Evolutionary conservation across 306 rosid genomes (phyloP), one percentile per base, ranked within the genome.

Genomic region (Sesbania bispinosa): DNA sequence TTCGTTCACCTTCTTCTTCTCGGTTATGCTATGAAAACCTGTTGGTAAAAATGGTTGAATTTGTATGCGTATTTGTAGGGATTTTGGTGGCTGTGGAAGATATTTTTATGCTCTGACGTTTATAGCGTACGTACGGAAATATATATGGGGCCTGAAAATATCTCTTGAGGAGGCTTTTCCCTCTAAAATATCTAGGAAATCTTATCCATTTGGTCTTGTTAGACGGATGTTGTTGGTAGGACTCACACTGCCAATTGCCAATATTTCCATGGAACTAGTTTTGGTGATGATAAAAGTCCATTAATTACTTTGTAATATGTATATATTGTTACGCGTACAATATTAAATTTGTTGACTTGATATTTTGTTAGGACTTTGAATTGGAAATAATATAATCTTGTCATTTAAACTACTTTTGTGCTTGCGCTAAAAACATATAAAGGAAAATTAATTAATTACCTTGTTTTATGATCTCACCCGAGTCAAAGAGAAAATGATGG

Each of bases 141-240:
- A 1, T 63, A 11, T 6, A 10, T 42, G 16, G 48, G 68, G 15
- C 5, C 10, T 35, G 9, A 26, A 45, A 65, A 46, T 63, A 78
- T 55, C 72, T n/a, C 4, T 33, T 10, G 3, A 9, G 11, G 33
- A 0, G 13, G 6, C 15, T 48, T 43, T 53, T n/a, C 26, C 30
- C 4, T 20, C n/a, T 51, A 43, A 80, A 75, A 80, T 75, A 76
- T 81, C 81, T 71, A 0, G 2, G 46, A 70, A 71, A 76, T 65
- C 85, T 81, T 81, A 81, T 81, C 85, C 75, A 9, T 38, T 75
- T 69, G 69, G 62, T 18, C 36, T 14, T 33, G 63, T 14, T 21
- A 23, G 62, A 20, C 30, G 13, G 9, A 16, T 9, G 41, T 52
- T 20, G 0, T 48, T 6, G 71, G 7, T 11, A 10, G 13, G 9